These are phyloP conservation scores for Brassica rapa DNA, from an alignment of 345 rosid genomes.

Conservation along the genomic window DNA sequence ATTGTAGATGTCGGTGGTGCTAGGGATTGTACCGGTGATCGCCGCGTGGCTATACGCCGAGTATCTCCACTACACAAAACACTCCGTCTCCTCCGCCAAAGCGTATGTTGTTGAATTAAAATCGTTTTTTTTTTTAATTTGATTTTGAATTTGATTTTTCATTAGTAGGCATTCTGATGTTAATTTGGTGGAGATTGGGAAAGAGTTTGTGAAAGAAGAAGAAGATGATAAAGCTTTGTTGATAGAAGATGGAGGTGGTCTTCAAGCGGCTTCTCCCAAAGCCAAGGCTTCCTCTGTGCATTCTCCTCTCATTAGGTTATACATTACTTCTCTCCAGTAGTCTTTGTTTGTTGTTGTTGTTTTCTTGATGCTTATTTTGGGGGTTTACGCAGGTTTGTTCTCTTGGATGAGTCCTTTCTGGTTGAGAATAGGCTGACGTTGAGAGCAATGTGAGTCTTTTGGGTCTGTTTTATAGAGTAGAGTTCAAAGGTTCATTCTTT, in stretches of 20 bases:
- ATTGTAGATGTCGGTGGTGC: constrained; percentile 71
- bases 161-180: constrained; percentile 83
- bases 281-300: constrained; percentile 49
- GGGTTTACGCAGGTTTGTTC: constrained; percentile 58
- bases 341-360: not conserved
- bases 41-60: constrained; percentile 83
- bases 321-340: not conserved
- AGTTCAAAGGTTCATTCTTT: not conserved
- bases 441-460: constrained; percentile 77
- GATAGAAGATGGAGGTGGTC: constrained; percentile 75
- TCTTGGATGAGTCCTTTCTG: constrained; percentile 87
- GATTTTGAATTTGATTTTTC: not conserved
- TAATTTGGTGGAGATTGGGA: constrained; percentile 65
- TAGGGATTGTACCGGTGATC: constrained; percentile 69
- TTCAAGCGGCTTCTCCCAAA: constrained; percentile 80
- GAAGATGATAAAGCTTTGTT: constrained; percentile 73
- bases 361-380: not conserved
- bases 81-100: constrained; percentile 50
- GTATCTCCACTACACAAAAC: constrained; percentile 66
- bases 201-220: constrained; percentile 64
- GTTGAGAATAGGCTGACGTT: constrained; percentile 75
- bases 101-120: constrained; percentile 50
- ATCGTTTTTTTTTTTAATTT: not conserved
- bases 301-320: constrained; percentile 59
- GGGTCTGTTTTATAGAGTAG: not conserved